Evolutionary conservation across 2,329 filamentous ascomycete genomes (phyloP).

Genomic region (Pestalotiopsis sp.): DNA sequence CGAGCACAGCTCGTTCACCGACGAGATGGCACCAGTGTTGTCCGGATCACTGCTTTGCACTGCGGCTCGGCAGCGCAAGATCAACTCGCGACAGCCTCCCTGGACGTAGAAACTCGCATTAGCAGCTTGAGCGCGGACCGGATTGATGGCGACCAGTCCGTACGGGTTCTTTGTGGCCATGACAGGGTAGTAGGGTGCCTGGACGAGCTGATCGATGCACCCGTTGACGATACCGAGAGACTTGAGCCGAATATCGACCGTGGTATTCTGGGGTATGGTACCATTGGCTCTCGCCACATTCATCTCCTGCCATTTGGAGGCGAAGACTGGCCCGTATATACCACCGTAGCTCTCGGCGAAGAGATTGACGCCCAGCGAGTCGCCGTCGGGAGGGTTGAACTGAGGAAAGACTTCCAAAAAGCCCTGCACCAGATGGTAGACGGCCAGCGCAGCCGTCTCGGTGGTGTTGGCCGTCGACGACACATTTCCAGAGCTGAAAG

Average conservation of each 20-base stretch:
- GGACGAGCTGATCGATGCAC: slow-evolving; percentile 65
- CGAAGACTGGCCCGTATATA: slow-evolving; percentile 69
- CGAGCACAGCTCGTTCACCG: slow-evolving; percentile 60
- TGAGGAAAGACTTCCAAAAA: slow-evolving; percentile 62
- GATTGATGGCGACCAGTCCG: slow-evolving; percentile 56
- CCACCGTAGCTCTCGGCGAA: slow-evolving; percentile 74
- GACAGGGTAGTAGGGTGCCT: slow-evolving; percentile 57
- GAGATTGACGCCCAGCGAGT: slow-evolving; percentile 59
- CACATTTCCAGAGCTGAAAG: slow-evolving; percentile 59
- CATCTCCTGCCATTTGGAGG: slow-evolving; percentile 60
- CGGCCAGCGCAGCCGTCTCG: slow-evolving; percentile 55
- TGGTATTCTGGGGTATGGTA: slow-evolving; percentile 36
- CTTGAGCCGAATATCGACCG: slow-evolving; percentile 59
- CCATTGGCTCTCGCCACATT: slow-evolving; percentile 59
- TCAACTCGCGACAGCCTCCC: slow-evolving; percentile 35
- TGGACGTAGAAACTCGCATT: slow-evolving; percentile 45
- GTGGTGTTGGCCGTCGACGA: slow-evolving; percentile 58
- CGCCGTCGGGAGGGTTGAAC: slow-evolving; percentile 50
- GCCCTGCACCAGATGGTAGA: slow-evolving; percentile 68
- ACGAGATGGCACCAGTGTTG: slow-evolving; percentile 53
- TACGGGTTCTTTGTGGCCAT: slow-evolving; percentile 70
- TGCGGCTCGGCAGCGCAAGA: slow-evolving; percentile 36
- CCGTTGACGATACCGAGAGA: slow-evolving; percentile 74
- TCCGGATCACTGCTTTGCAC: slow-evolving; percentile 54
- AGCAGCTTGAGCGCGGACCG: slow-evolving; percentile 49